Conservation (phyloP, 2,329 filamentous ascomycete genomes). For the Ascomycota sp. region DNA sequence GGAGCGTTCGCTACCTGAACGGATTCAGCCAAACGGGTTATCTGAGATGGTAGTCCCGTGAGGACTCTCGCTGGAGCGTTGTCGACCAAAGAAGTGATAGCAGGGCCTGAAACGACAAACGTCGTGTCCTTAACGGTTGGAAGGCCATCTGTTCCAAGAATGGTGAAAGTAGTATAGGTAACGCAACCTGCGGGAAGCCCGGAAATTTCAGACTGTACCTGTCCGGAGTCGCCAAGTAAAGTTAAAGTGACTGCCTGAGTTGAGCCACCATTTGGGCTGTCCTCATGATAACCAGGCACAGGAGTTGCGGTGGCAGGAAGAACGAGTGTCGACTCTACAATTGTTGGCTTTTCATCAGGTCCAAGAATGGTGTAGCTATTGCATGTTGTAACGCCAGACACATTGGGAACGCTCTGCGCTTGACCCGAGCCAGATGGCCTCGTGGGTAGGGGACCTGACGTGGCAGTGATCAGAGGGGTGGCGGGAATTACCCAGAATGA, state of each 20-base stretch:
- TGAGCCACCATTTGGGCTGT: constrained; percentile 2
- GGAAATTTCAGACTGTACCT: constrained; percentile 2
- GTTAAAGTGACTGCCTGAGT: constrained; percentile 1
- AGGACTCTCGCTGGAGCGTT: constrained; percentile 5
- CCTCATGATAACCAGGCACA: constrained; percentile 3
- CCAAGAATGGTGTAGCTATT: constrained; percentile 8
- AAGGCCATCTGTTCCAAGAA: constrained; percentile 9
- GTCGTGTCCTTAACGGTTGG: constrained; percentile 11
- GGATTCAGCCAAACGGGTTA: constrained; percentile 3
- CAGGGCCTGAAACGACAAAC: constrained; percentile 6
- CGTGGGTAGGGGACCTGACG: constrained; percentile 1
- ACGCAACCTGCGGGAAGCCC: constrained; percentile 2
- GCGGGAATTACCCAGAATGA: constrained; percentile 7
- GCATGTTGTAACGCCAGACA: constrained; percentile 1
- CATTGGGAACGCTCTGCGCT: neutral
- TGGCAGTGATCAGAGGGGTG: neutral
- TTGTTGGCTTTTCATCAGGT: constrained; percentile 4
- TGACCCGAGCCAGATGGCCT: neutral
- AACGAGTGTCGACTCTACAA: constrained; percentile 12
- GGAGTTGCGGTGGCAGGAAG: constrained; percentile 5
- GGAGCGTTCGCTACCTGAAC: neutral
- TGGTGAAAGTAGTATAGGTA: constrained; percentile 10
- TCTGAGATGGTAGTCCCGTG: constrained; percentile 6
- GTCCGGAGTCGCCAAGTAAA: neutral
- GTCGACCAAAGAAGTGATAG: constrained; percentile 2